phyloP scores from a whole-genome alignment of 2,329 filamentous ascomycete species.

The Diaporthe aspalathi region DNA sequence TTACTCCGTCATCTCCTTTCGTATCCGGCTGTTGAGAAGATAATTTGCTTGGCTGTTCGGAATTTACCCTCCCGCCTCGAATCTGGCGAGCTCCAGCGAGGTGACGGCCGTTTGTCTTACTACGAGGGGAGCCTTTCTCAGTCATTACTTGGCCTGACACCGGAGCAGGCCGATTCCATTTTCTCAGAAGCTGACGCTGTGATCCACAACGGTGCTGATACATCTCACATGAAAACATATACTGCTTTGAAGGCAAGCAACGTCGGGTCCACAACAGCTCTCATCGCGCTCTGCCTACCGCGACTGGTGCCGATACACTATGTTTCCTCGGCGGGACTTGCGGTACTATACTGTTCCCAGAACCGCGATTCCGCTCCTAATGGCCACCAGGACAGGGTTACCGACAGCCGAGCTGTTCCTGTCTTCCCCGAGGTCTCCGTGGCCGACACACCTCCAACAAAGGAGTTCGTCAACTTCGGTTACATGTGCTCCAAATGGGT shows the following conservation, averaged over 20 bases:
- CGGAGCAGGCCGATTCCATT: conserved; percentile 27
- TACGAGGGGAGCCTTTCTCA: conserved; percentile 46
- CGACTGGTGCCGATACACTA: conserved; percentile 51
- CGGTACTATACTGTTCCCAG: background rate
- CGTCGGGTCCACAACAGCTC: conserved; percentile 45
- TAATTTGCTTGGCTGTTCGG: conserved; percentile 55
- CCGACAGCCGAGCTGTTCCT: background rate
- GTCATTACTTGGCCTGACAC: conserved; percentile 43
- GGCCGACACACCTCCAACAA: background rate
- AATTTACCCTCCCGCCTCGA: background rate
- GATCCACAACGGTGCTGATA: conserved; percentile 60
- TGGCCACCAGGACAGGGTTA: background rate
- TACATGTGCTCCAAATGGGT: conserved; percentile 55
- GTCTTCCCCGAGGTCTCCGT: conserved; percentile 1
- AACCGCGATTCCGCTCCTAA: background rate
- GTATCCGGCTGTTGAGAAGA: conserved; percentile 49
- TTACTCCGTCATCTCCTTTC: conserved; percentile 52
- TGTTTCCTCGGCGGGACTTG: conserved; percentile 46
- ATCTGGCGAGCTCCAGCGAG: background rate
- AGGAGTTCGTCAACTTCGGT: conserved; percentile 43
- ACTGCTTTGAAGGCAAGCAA: conserved; percentile 45
- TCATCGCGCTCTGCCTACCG: conserved; percentile 43
- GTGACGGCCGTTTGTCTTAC: background rate
- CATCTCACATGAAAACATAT: conserved; percentile 50
- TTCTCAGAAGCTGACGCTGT: conserved; percentile 46